A percentile compares a stretch with the other conserved stretches of the same genome.
phyloP scores from a whole-genome alignment of 2,329 filamentous ascomycete genomes.

The Fusarium mundagurra region DNA sequence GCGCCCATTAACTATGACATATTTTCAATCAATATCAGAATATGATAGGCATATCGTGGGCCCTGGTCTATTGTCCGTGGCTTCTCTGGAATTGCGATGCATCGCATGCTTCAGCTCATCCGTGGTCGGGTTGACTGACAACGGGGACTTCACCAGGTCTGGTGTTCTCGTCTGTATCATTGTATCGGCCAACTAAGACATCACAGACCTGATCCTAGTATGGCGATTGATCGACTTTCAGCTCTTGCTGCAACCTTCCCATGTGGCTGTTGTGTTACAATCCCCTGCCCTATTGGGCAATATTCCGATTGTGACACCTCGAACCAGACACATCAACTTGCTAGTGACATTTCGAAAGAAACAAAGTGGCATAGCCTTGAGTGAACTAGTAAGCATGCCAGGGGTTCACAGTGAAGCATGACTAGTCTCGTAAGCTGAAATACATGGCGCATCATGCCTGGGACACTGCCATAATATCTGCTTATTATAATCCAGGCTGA shows the following conservation, averaged over 20 bases:
- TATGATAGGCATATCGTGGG: neutral
- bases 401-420: neutral
- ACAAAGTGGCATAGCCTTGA: neutral
- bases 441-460: slow-evolving; percentile 4
- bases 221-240: slow-evolving; percentile 27
- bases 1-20: neutral
- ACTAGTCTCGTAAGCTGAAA: slow-evolving; percentile 8
- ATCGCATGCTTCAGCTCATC: neutral
- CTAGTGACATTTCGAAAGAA: slow-evolving; percentile 3
- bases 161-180: neutral
- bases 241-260: slow-evolving; percentile 19
- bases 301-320: slow-evolving; percentile 25
- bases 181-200: neutral
- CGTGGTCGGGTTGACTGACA: neutral
- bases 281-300: slow-evolving; percentile 31
- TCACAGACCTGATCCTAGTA: slow-evolving; percentile 22
- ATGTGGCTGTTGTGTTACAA: slow-evolving; percentile 23
- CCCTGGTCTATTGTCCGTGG: neutral
- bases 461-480: neutral
- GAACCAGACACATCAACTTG: slow-evolving; percentile 21
- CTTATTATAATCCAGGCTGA: slow-evolving; percentile 18
- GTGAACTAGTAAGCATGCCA: slow-evolving; percentile 17
- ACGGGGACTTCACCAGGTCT: neutral
- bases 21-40: neutral
- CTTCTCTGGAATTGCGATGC: neutral